These are phyloP conservation scores for Pestalotiopsis sp. DNA, from an alignment of 2,329 filamentous ascomycete genomes.

Conservation along the genomic window DNA sequence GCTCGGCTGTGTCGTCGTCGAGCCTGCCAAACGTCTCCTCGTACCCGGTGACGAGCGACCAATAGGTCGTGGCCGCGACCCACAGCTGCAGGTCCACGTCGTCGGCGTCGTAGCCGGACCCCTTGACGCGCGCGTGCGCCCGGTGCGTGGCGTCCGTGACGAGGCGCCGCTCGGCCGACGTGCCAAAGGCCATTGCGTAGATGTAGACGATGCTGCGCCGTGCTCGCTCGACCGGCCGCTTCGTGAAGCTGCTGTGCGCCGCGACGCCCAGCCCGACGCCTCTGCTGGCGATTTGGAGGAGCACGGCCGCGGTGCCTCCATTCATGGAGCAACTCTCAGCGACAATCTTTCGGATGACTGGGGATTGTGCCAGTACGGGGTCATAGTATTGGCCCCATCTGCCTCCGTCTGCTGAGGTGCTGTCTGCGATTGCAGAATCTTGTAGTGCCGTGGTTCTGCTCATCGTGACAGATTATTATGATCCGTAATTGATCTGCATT, in stretches of 20 bases:
- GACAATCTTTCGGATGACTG: conserved; percentile 1
- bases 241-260: conserved; percentile 11
- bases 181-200: conserved; percentile 18
- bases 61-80: conserved; percentile 17
- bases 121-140: conserved; percentile 15
- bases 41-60: conserved; percentile 11
- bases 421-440: neutral
- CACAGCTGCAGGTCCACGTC: conserved; percentile 18
- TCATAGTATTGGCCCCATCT: neutral
- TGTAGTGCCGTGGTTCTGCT: neutral
- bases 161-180: conserved; percentile 9
- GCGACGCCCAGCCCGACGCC: conserved; percentile 8
- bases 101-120: conserved; percentile 13
- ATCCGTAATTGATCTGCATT: neutral
- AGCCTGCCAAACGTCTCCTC: conserved; percentile 15
- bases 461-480: neutral
- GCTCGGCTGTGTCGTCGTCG: conserved; percentile 11
- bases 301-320: neutral
- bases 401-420: neutral
- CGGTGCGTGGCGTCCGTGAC: conserved; percentile 15
- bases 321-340: conserved; percentile 11
- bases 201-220: conserved; percentile 11
- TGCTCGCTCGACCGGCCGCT: conserved; percentile 8
- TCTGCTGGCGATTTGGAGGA: conserved; percentile 8
- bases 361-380: neutral